Evolutionary conservation across 805 yeast genomes (phyloP), one percentile per base, ranked within the genome.

Genomic region (Lachancea sp.): DNA sequence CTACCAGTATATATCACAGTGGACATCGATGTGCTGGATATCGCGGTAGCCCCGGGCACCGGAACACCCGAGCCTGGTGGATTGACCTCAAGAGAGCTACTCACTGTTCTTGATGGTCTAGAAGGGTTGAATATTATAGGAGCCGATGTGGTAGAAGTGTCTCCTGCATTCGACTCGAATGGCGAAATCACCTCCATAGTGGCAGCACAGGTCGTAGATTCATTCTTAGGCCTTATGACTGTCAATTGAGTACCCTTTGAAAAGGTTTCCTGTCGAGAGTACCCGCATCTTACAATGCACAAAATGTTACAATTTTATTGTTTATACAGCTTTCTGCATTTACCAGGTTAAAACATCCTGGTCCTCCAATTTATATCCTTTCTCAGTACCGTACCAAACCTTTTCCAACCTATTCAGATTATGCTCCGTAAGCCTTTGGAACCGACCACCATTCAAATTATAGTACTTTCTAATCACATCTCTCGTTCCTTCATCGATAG

Each of bases 11-110:
- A 68, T 48, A 60, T 69, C n/a, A 55, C 70, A 2, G 69, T 71
- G 20, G 75, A 71, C 49, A 71, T 77, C 34, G 83, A 77, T 50
- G 78, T 75, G 1, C 65, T 80, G 45, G 87, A 80, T 50, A 81
- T 83, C 0, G 73, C 80, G 1, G 60, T 63, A 34, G 82, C 81
- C 4, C 80, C 84, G 3, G 85, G 80, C 3, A 79, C 86, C 0
- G 86, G 86, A 7, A 80, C 87, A 5, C 72, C 78, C 48, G 86
- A 80, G 51, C 72, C 72, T 1, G 87, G 84, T 8, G 87, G 87
- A 8, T 75, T 78, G 67, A 71, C 74, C 4, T 62, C 77, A 1
- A 64, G 87, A 23, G 86, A 80, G 54, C 63, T 78, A 16, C 65
- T 77, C 45, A 61, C 69, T 2, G 63, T 79, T 16, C 50, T 80